A percentile compares a stretch with the other conserved stretches of the same genome.
phyloP scores from a whole-genome alignment of 495 filamentous ascomycete genomes.

The Mycothermus thermophilus region DNA sequence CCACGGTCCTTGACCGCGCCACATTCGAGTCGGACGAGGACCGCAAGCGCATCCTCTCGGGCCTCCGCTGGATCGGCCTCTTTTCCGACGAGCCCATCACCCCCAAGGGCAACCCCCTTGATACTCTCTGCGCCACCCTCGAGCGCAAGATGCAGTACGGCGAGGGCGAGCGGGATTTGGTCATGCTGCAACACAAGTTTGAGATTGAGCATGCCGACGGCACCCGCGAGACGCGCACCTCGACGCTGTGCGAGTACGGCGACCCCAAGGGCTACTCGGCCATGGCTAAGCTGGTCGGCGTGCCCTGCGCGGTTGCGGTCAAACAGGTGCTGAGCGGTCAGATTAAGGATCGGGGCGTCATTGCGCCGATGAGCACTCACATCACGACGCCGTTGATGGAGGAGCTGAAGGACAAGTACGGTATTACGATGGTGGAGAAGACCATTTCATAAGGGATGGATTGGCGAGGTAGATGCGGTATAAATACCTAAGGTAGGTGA shows the following conservation, averaged over 20 bases:
- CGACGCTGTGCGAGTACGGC: slow-evolving; percentile 78
- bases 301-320: slow-evolving; percentile 40
- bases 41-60: slow-evolving; percentile 59
- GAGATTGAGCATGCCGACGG: slow-evolving; percentile 70
- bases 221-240: slow-evolving; percentile 56
- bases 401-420: slow-evolving; percentile 32
- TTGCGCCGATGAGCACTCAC: slow-evolving; percentile 66
- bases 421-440: slow-evolving; percentile 24
- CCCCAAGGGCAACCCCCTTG: slow-evolving; percentile 66
- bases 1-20: slow-evolving; percentile 61
- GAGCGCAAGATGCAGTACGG: slow-evolving; percentile 88
- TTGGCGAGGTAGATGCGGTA: slow-evolving; percentile 1
- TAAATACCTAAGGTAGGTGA: slow-evolving; percentile 3
- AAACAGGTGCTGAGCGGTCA: slow-evolving; percentile 76
- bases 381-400: slow-evolving; percentile 60
- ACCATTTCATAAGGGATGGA: slow-evolving; percentile 15
- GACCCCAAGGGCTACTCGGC: slow-evolving; percentile 68
- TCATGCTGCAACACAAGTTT: slow-evolving; percentile 83
- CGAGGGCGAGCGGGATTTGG: slow-evolving; percentile 67
- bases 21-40: slow-evolving; percentile 57
- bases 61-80: slow-evolving; percentile 74
- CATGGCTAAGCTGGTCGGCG: slow-evolving; percentile 57
- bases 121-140: slow-evolving; percentile 78
- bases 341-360: slow-evolving; percentile 59
- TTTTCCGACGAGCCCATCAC: slow-evolving; percentile 64